Conservation (phyloP, 805 yeast species). For the Barnettozyma sucrosica region DNA sequence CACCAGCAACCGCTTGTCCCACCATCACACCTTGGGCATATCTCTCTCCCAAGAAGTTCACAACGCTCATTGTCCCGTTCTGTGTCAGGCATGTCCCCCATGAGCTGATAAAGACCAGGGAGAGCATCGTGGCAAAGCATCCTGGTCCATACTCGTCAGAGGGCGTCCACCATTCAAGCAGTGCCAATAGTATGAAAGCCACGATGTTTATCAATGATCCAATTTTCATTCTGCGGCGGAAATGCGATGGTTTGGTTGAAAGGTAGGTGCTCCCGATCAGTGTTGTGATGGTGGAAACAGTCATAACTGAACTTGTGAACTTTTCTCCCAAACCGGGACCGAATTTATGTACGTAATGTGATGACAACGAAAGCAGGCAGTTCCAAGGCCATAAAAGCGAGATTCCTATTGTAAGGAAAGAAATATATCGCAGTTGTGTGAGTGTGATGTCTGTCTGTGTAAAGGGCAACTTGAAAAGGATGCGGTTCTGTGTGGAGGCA, state of each 20-base stretch:
- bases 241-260: conserved; percentile 63
- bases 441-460: conserved; percentile 12
- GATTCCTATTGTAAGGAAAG: conserved; percentile 66
- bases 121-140: conserved; percentile 49
- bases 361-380: conserved; percentile 79
- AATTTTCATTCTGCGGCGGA: conserved; percentile 45
- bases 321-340: conserved; percentile 37
- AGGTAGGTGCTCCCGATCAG: conserved; percentile 53
- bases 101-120: conserved; percentile 58
- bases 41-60: conserved; percentile 65
- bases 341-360: conserved; percentile 60
- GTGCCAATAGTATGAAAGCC: conserved; percentile 40
- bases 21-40: conserved; percentile 89
- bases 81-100: conserved; percentile 80
- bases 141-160: conserved; percentile 18
- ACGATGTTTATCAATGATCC: conserved; percentile 57
- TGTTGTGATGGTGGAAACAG: conserved; percentile 68
- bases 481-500: not conserved
- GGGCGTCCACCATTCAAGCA: conserved; percentile 17
- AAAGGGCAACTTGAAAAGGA: not conserved
- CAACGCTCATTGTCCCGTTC: conserved; percentile 86
- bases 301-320: conserved; percentile 85
- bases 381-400: conserved; percentile 97
- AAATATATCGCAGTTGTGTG: conserved; percentile 35
- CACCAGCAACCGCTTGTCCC: conserved; percentile 94